Evolutionary conservation across 106 monocot genomes (phyloP).

Genomic region (Amphibolis antarctica): DNA sequence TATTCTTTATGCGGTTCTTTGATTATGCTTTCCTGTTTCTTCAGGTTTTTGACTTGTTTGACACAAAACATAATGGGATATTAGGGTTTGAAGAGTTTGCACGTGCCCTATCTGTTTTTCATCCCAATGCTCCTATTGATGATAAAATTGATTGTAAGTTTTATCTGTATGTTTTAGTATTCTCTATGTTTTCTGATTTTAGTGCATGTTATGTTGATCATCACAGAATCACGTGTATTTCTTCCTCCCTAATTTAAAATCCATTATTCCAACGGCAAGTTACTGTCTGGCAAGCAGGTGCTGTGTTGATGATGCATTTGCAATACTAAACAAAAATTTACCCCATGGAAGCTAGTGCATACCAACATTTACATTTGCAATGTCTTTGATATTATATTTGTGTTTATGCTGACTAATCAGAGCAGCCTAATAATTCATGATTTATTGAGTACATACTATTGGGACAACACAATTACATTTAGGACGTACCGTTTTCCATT

Average conservation of each 20-base stretch:
- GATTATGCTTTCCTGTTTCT: neutral
- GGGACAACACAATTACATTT: neutral
- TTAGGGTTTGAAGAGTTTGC: constrained; percentile 24
- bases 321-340: too few relatives aligned
- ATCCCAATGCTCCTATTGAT: constrained; percentile 23
- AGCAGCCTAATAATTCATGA: neutral
- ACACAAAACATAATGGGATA: constrained; percentile 19
- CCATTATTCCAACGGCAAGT: neutral
- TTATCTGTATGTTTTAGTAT: neutral
- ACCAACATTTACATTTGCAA: neutral
- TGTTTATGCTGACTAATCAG: neutral
- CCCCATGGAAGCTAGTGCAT: neutral
- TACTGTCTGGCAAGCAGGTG: neutral
- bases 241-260: neutral
- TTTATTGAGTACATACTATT: neutral
- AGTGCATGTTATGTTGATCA: too few relatives aligned
- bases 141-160: constrained; percentile 24
- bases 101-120: constrained; percentile 24
- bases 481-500: neutral
- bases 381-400: too few relatives aligned
- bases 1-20: neutral
- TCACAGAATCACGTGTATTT: neutral
- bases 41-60: constrained; percentile 24
- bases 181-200: neutral
- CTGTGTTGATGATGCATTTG: neutral